Base-by-base conservation (phyloP, 1,284 basidiomycete genomes). In the Ustilago loliicola region DNA sequence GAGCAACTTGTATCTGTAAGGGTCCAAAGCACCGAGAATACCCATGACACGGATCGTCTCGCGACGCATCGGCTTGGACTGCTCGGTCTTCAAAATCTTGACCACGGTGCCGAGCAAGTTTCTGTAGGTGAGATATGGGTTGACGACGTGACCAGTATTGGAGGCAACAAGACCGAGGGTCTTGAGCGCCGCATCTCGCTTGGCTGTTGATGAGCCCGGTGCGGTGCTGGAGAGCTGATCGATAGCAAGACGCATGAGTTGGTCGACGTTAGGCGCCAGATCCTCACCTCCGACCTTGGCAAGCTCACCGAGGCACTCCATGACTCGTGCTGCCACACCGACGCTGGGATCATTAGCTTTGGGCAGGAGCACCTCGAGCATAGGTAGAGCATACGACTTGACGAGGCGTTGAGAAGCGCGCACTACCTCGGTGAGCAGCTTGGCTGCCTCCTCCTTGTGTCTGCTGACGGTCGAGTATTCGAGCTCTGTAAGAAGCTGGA, bases 1-100 rank as follows among this genome's bases (percentile, higher is more conserved):
- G 59, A 94, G 90, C 0, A 92, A 90, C 87, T 85, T 96, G 83
- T 96, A 93, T 81, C 93, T 90, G 87, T 98, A 99, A 0, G 97
- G 97, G 87, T 99, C 97, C 34, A 99, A 88, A n/a, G 97, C 97
- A 69, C 97, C 97, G 4, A 99, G 89, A 69, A 98, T 95, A 75
- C 97, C 97, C 82, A 99, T 90, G 3, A 98, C 96, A 79, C 96
- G 93, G 72, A 99, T 89, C 88, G 85, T 95, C 83, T 99, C 97
- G 48, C 96, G 89, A 53, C 94, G 90, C 60, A 86, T 84, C 1
- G 89, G 87, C 72, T 91, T 91, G 29, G 89, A 91, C 11, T 91
- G 91, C 84, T 99, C 97, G 15, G 93, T 93, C 84, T 93, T 91
- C 66, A 99, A 88, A 72, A 99, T 94, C 71, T 93, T 91, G 77